Evolutionary conservation across 345 rosid species (phyloP), one percentile per base, ranked within the genome.

Genomic region (Gossypium anomalum): DNA sequence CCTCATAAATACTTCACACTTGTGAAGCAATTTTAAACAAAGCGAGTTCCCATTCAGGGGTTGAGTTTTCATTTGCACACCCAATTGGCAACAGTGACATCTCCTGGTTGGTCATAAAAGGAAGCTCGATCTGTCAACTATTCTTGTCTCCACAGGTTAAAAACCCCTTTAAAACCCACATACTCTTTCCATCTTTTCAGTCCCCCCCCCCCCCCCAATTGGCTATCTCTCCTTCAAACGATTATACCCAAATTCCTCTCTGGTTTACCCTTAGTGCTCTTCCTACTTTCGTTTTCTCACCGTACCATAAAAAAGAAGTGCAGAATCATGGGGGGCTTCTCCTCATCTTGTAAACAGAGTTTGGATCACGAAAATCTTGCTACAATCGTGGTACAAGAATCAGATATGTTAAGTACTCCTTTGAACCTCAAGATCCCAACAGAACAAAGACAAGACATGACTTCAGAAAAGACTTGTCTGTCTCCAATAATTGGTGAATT

Each of bases 401-500:
- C 79, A 55, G 68, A 83, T 80, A 76, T 73, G 85, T 62, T 83
- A 57, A 65, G 71, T n/a, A 65, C 73, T 22, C 82, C 83, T 72
- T 73, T 87, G 83, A 72, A 85, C 76, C 73, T 80, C 79, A 57
- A 77, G 67, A 72, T 76, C 76, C 85, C 80, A 57, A 74, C 65
- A 85, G 77, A 56, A 68, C 76, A 80, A 59, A 79, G 72, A 75
- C 75, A 75, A 74, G 78, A 80, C 38, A 82, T 41, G 34, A 70
- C 44, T 73, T 81, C 62, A 12, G 12, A 63, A 38, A 72, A 2
- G 29, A 80, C 80, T 60, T 78, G 64, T 73, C 76, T 86, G 3
- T 76, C 76, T 19, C 80, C 72, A 44, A 80, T 81, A 19, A 69
- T 86, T 74, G 73, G 67, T 19, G 97, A 92, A 80, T 88, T 86